A percentile compares a stretch with the other conserved stretches of the same genome.
Evolutionary conservation across 179 eudicot species (phyloP).

Genomic region (Pouteria campechiana): DNA sequence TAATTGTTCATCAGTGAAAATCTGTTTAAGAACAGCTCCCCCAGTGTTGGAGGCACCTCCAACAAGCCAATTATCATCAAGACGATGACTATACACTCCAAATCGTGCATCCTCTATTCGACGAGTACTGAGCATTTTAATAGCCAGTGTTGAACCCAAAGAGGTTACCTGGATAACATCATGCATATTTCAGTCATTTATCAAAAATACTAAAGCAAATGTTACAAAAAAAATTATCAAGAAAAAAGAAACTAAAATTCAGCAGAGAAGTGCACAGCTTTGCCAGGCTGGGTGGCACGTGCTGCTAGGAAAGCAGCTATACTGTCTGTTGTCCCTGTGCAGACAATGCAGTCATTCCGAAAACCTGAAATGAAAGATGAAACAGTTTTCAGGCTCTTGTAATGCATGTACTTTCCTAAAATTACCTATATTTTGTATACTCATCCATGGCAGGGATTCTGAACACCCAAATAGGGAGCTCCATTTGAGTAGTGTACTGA

Average conservation of each 20-base stretch:
- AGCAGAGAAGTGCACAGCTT: constrained; percentile 59
- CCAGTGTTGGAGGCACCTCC: constrained; percentile 99
- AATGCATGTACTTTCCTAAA: too few species aligned
- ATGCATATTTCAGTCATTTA: background rate
- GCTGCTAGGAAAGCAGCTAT: constrained; percentile 99
- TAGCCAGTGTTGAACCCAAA: constrained; percentile 93
- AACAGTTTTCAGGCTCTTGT: too few species aligned
- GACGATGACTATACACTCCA: constrained; percentile 96
- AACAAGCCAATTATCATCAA: constrained; percentile 96
- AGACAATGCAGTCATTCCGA: constrained; percentile 55
- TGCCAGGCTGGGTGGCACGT: constrained; percentile 78
- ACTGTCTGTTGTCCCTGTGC: constrained; percentile 98
- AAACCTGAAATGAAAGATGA: constrained; percentile 24
- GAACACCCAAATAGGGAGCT: too few species aligned
- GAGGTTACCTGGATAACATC: constrained; percentile 59
- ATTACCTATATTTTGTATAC: too few species aligned
- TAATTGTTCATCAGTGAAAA: constrained; percentile 73
- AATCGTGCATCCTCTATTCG: constrained; percentile 86
- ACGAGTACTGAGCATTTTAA: constrained; percentile 75
- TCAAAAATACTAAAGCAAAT: background rate
- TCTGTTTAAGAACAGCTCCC: constrained; percentile 72
- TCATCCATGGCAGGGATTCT: too few species aligned
- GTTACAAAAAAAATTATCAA: background rate
- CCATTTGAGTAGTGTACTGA: too few species aligned
- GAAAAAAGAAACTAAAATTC: background rate